A percentile compares a stretch with the other conserved stretches of the same genome.
Conservation (phyloP, 805 yeast genomes). For the Yarrowia sp. region DNA sequence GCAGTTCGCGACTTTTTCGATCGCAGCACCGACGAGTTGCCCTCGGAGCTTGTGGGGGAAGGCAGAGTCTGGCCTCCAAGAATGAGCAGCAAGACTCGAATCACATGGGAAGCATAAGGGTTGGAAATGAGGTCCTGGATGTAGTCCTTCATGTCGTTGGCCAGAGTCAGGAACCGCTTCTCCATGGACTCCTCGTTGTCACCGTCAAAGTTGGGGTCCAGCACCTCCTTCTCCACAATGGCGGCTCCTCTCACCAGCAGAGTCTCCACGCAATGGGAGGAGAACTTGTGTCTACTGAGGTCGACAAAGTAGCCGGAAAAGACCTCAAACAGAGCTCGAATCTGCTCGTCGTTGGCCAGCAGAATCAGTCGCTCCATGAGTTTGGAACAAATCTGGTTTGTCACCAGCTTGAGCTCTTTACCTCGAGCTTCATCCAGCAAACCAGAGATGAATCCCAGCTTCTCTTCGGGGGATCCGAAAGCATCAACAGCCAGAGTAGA, state of each 20-base stretch:
- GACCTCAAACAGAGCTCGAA: slow-evolving; percentile 60
- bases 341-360: slow-evolving; percentile 58
- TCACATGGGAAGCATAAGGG: slow-evolving; percentile 83
- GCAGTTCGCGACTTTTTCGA: slow-evolving; percentile 81
- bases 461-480: slow-evolving; percentile 70
- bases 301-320: slow-evolving; percentile 74
- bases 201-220: slow-evolving; percentile 38
- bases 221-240: slow-evolving; percentile 66
- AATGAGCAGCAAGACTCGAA: slow-evolving; percentile 67
- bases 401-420: slow-evolving; percentile 85
- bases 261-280: slow-evolving; percentile 92
- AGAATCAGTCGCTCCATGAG: slow-evolving; percentile 82
- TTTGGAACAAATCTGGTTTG: slow-evolving; percentile 93
- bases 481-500: slow-evolving; percentile 77
- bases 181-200: slow-evolving; percentile 55
- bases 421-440: slow-evolving; percentile 84
- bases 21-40: slow-evolving; percentile 63
- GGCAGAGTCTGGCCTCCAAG: slow-evolving; percentile 77
- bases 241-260: slow-evolving; percentile 71
- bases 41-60: slow-evolving; percentile 48
- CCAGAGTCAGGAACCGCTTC: slow-evolving; percentile 57
- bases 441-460: slow-evolving; percentile 64
- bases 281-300: slow-evolving; percentile 79
- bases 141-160: slow-evolving; percentile 63
- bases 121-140: slow-evolving; percentile 60